Base-by-base conservation (phyloP, 352 stramenopile genomes). In the Chrysophaeum taylorii region DNA sequence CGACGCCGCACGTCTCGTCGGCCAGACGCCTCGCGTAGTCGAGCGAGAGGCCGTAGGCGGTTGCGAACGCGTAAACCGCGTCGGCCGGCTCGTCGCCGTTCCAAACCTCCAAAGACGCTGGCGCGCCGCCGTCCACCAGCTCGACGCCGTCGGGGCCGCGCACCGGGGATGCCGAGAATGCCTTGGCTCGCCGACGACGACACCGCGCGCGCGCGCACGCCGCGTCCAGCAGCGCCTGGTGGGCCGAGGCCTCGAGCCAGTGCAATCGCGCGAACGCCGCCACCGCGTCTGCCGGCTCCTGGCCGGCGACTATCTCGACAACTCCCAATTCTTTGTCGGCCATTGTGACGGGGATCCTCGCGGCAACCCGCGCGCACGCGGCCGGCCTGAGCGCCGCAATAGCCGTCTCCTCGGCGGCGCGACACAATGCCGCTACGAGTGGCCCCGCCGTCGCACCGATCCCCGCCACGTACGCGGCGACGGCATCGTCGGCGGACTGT, bases 61-160 rank as follows among this genome's bases (percentile, higher is more conserved):
- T n/a, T 2, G 15, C 31, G n/a, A 43, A 42, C 18, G 57, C 35
- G 33, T 48, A 29, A 18, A 33, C 57, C 2, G 35, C 57, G 35
- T 66, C 57, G 16, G 57, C 57, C 1, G 57, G 33, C 57, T 66
- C 57, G 12, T 66, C 57, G 57, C 57, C 57, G 12, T 16, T 36
- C 5, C 14, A 66, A 36, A 66, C 57, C 21, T 45, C 12, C 33
- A 66, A 7, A 9, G 31, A 27, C 31, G 31, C 35, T 1, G 57
- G 57, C 57, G 57, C 14, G 14, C 33, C 57, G 36, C 31, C 35
- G n/a, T 1, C 4, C 18, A 25, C 18, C 1, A 45, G n/a, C 4
- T 14, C 31, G 16, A 60, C 33, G 5, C 18, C 33, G 5, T 35
- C 57, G 36, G 15, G 4, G 31, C 9, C 31, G 12, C n/a, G n/a